phyloP scores from a whole-genome alignment of 2,329 filamentous ascomycete species.

The Sarocladium kiliense region DNA sequence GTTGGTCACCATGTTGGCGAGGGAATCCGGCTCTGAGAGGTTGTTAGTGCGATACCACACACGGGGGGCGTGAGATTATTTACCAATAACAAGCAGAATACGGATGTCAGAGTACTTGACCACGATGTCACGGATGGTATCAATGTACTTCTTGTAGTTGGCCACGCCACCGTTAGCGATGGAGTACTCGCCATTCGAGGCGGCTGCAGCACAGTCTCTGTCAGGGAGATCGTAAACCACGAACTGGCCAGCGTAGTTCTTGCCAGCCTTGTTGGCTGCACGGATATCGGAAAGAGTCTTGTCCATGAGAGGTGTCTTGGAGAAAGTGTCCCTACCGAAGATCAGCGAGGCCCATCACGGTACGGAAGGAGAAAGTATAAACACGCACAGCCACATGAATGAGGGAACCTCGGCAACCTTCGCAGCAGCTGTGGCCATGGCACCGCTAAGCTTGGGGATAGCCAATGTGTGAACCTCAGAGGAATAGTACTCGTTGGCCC shows the following conservation, averaged over 20 bases:
- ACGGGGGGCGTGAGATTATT: slow-evolving; percentile 15
- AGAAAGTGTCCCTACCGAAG: slow-evolving; percentile 39
- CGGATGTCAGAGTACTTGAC: slow-evolving; percentile 38
- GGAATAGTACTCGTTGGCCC: slow-evolving; percentile 51
- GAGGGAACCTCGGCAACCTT: slow-evolving; percentile 47
- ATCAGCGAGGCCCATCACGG: slow-evolving; percentile 11
- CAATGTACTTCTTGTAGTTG: slow-evolving; percentile 53
- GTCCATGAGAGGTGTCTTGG: slow-evolving; percentile 42
- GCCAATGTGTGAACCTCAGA: slow-evolving; percentile 50
- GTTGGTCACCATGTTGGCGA: slow-evolving; percentile 57
- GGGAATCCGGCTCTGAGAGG: slow-evolving; percentile 44
- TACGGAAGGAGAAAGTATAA: neutral
- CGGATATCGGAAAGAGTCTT: slow-evolving; percentile 39
- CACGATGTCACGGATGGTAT: slow-evolving; percentile 37
- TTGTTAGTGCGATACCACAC: slow-evolving; percentile 5
- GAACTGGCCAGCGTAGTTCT: slow-evolving; percentile 40
- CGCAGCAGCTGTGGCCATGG: slow-evolving; percentile 46
- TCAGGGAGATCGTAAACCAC: slow-evolving; percentile 55
- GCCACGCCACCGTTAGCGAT: slow-evolving; percentile 44
- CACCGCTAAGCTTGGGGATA: slow-evolving; percentile 55
- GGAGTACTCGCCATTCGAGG: slow-evolving; percentile 51
- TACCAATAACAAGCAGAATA: slow-evolving; percentile 39
- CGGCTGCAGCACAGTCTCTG: slow-evolving; percentile 52
- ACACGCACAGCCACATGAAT: slow-evolving; percentile 46
- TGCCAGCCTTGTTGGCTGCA: slow-evolving; percentile 28